A percentile compares a stretch with the other conserved stretches of the same genome.
phyloP scores from a whole-genome alignment of 2,329 filamentous ascomycete species.

The Aspergillus tanneri region DNA sequence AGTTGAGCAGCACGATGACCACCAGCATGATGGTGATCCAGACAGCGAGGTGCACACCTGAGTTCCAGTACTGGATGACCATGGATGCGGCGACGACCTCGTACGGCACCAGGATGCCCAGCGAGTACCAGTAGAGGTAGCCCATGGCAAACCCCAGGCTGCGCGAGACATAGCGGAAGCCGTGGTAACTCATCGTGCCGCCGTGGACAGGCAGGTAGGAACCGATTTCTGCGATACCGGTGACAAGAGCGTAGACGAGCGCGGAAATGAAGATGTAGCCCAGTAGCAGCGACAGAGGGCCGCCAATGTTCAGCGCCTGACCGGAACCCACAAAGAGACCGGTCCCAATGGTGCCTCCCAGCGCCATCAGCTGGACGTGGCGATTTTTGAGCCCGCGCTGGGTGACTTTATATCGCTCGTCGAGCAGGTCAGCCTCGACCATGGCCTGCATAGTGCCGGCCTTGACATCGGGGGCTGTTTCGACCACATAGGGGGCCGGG shows the following conservation, averaged over 20 bases:
- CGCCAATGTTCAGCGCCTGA: conserved; percentile 52
- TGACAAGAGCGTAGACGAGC: conserved; percentile 51
- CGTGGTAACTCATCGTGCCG: conserved; percentile 46
- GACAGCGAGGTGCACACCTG: conserved; percentile 44
- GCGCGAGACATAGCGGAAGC: conserved; percentile 44
- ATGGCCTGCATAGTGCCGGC: conserved; percentile 30
- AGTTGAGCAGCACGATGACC: conserved; percentile 54
- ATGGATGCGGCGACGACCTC: conserved; percentile 66
- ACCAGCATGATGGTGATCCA: conserved; percentile 60
- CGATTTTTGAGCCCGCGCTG: conserved; percentile 45
- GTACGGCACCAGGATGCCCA: conserved; percentile 50
- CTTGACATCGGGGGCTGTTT: conserved; percentile 17
- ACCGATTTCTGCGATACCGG: conserved; percentile 43
- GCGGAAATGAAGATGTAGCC: conserved; percentile 53
- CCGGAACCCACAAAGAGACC: conserved; percentile 58
- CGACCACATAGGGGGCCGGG: conserved; percentile 2
- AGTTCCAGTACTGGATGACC: conserved; percentile 63
- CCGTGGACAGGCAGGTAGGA: conserved; percentile 47
- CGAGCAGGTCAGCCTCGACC: conserved; percentile 41
- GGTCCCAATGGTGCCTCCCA: conserved; percentile 59
- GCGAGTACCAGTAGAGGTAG: conserved; percentile 50
- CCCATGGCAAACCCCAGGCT: conserved; percentile 46
- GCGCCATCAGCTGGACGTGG: conserved; percentile 50
- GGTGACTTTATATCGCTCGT: conserved; percentile 41
- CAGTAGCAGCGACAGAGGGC: conserved; percentile 53